Evolutionary conservation across 1,139 yeast genomes (phyloP), one percentile per base, ranked within the genome.

Genomic region (Suhomyces chickasaworum): DNA sequence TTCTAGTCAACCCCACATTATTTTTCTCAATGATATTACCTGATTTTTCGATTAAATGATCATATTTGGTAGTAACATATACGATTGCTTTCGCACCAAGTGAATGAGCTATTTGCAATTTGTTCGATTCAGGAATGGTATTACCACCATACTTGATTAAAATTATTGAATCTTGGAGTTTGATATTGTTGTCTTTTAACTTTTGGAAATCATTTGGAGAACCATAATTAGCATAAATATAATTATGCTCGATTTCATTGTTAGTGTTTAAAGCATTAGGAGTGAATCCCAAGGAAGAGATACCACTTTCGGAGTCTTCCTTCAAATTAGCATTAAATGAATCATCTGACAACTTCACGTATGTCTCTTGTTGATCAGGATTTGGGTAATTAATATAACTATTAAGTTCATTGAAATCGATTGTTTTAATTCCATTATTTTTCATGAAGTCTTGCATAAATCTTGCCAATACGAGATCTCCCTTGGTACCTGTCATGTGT

Each of bases 401-500:
- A 42, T 71, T 73, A 44, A 80, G 69, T 46, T 77, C 79, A 29
- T 75, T 68, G 43, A 79, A 74, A 32, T 78, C 81, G 7, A 79
- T 73, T n/a, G 71, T 52, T 35, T 71, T 67, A 39, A 88, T 58
- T 2, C 88, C 86, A 53, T 81, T 80, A 46, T 80, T 77, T 20
- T 65, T 61, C 66, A 88, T 81, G 47, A 78, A 77, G 12, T 76
- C 73, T 52, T 79, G 75, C 18, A 91, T 73, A 61, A 85, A 89
- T 50, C 77, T 73, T 1, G 89, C 84, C 31, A 89, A 66, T 0
- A 89, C 76, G 49, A 81, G 65, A 61, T 90, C 97, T 15, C 96
- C 98, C 16, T 80, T 80, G 2, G 97, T 84, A 2, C 98, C 98
- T 0, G 97, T 83, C 52, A 84, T 66, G 62, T 90, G 98, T 1